Evolutionary conservation across 371 early-diverging fungal species (phyloP), one percentile per base, ranked within the genome.

Genomic region (Saksenaea vasiformis): DNA sequence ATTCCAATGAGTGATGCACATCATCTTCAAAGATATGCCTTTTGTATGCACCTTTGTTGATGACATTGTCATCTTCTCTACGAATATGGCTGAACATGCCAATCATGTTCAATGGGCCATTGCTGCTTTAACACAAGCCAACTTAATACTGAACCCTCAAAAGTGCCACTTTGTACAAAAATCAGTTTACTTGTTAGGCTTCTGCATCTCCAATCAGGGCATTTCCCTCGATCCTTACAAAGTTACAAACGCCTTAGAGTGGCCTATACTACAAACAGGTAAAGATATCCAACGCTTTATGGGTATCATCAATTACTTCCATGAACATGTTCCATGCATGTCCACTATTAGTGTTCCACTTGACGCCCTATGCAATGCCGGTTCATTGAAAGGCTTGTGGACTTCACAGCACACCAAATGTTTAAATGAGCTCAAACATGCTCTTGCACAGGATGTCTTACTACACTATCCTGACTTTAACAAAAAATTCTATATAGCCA

Each of bases 401-500:
- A 64, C 57, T 0, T 11, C 17, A 14, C 19, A 13, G 2, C 66
- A 71, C 43, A 47, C 43, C 0, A 39, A 4, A 28, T 55, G 17
- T 68, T 72, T 43, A 19, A 67, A n/a, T n/a, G n/a, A 22, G 15
- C 8, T 37, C 62, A 7, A 65, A 71, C 27, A n/a, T 51, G 7
- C 22, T 57, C 8, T 31, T 68, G 1, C 9, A 22, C 0, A 17
- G 44, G 41, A 43, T 34, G 41, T 43, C 68, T 31, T 58, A 3
- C 36, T 70, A 19, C 26, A 38, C 22, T 61, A 54, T 15, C 76
- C 80, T 1, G 70, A 82, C n/a, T 64, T 72, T 7, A 36, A 17
- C 0, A 22, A 59, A 0, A 68, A 65, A 4, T 77, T 80, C 38
- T 62, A 62, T 26, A 51, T 82, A 0, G 76, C 72, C 8, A 78